Base-by-base conservation (phyloP, 202 grass and related monocot genomes). In the Brachypodium distachyon region DNA sequence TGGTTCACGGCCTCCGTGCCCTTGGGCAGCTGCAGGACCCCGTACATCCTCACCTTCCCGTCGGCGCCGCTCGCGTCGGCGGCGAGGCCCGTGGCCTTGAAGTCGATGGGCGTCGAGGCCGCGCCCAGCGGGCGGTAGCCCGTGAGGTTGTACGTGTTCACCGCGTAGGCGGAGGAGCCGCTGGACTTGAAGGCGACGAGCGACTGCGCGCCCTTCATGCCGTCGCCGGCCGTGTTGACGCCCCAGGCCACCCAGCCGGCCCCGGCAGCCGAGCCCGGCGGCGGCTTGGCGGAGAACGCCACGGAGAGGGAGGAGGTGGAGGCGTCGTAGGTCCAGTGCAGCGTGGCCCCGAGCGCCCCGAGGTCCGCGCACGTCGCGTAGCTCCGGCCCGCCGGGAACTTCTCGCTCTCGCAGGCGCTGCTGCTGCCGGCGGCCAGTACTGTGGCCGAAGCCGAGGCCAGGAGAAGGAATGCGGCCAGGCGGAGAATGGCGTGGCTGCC, bases 231-330 rank as follows among this genome's bases (percentile, higher is more conserved):
- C 9, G 95, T 89, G 84, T 97, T 97, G 33, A 97, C 57, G 23
- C 75, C 91, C 95, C 95, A 97, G 26, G 91, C 12, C 38, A 92
- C 87, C 95, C 95, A 97, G 34, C 85, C 95, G 16, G 12, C 46
- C 4, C 37, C 9, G 14, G 37, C n/a, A 1, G 58, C 50, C 5
- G n/a, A n/a, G n/a, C n/a, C n/a, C n/a, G n/a, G n/a, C n/a, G n/a
- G n/a, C n/a, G 84, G 91, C 29, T 58, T 79, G 7, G 91, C 95
- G 14, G 80, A 72, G 80, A 90, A 97, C 23, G 84, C 94, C 54
- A 97, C 13, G 18, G 95, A 90, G 38, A 97, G 84, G 2, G 84
- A 61, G 39, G 70, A 70, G 4, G 72, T 9, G 27, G 32, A 28
- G 0, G 47, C 12, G 67, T 95, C 77, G 80, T 90, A 85, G 11